phyloP scores from a whole-genome alignment of 805 yeast genomes.

The Kodamaea nitidulidarum region DNA sequence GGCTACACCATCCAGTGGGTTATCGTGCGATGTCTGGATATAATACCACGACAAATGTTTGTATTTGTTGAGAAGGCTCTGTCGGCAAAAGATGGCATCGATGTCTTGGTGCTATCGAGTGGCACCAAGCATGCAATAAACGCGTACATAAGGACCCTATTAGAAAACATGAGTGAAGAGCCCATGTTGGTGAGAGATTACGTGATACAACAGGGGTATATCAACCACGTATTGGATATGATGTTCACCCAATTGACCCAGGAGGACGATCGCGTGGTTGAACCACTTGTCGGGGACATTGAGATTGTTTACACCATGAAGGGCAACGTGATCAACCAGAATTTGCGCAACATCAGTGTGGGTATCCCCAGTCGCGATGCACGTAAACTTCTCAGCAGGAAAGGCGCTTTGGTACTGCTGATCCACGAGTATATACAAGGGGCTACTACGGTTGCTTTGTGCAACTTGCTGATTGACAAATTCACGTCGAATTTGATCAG shows the following conservation, averaged over 20 bases:
- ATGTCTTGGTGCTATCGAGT: constrained; percentile 8
- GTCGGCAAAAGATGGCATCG: not conserved
- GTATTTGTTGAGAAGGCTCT: constrained; percentile 8
- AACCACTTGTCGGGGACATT: constrained; percentile 9
- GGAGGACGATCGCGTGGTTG: constrained; percentile 2
- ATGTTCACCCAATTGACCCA: constrained; percentile 5
- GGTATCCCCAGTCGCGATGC: constrained; percentile 21
- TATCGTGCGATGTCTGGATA: constrained; percentile 9
- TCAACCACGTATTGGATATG: constrained; percentile 7
- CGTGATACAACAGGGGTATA: constrained; percentile 7
- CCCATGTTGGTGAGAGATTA: constrained; percentile 13
- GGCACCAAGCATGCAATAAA: constrained; percentile 6
- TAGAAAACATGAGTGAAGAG: constrained; percentile 10
- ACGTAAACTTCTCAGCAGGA: constrained; percentile 3
- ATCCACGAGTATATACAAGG: constrained; percentile 19
- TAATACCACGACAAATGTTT: constrained; percentile 12
- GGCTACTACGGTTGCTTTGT: constrained; percentile 19
- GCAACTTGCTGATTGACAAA: constrained; percentile 17
- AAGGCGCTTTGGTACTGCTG: constrained; percentile 8
- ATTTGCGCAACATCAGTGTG: constrained; percentile 20
- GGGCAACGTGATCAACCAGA: constrained; percentile 11
- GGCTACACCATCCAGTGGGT: constrained; percentile 9
- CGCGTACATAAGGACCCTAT: constrained; percentile 6
- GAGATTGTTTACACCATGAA: constrained; percentile 11
- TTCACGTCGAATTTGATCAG: constrained; percentile 18